A percentile compares a stretch with the other conserved stretches of the same genome.
phyloP scores from a whole-genome alignment of 768 basidiomycete genomes.

The Boletus eberwhitei region DNA sequence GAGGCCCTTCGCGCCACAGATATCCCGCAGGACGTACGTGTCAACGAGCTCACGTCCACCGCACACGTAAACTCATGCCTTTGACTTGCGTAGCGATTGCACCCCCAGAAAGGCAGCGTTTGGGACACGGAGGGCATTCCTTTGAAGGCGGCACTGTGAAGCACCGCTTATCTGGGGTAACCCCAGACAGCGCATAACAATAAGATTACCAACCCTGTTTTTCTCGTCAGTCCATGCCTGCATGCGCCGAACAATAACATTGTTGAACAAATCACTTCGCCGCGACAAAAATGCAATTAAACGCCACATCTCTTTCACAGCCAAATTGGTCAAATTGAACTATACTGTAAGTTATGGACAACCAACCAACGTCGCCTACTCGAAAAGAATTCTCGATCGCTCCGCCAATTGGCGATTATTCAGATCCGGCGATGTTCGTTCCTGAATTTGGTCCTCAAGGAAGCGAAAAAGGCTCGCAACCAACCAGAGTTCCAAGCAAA shows the following conservation, averaged over 20 bases:
- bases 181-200: not conserved
- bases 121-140: constrained; percentile 39
- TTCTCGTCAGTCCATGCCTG: not conserved
- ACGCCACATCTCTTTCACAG: constrained; percentile 24
- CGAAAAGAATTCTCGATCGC: not conserved
- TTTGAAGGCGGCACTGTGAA: constrained; percentile 12
- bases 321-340: constrained; percentile 12
- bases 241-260: not conserved
- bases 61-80: constrained; percentile 10
- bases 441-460: not conserved
- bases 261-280: not conserved
- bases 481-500: not conserved
- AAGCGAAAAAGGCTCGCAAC: constrained; percentile 1
- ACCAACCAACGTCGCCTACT: constrained; percentile 1
- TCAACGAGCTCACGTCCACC: not conserved
- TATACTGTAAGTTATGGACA: not conserved
- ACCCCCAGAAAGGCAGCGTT: constrained; percentile 52
- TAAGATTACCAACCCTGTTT: not conserved
- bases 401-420: not conserved
- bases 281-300: constrained; percentile 11
- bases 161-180: not conserved
- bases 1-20: constrained; percentile 49
- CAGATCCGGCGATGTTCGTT: not conserved
- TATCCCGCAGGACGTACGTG: constrained; percentile 49
- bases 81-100: constrained; percentile 41